Base-by-base conservation (phyloP, 2,329 filamentous ascomycete species). In the Aureobasidium sp. region DNA sequence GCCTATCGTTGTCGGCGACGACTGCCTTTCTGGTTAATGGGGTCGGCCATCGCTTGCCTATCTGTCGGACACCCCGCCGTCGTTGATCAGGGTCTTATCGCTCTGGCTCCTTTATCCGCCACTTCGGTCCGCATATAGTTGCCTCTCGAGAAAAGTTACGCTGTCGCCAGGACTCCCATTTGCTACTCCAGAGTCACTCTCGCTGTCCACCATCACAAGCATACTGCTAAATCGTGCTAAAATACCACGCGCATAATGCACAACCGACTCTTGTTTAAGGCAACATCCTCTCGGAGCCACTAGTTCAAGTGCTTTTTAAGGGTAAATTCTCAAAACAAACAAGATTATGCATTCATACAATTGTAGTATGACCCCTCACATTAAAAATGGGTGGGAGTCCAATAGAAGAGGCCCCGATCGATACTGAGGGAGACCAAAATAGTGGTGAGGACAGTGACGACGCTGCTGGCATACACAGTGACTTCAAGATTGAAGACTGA, bases 21-120 rank as follows among this genome's bases (percentile, higher is more conserved):
- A 34, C 17, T 46, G 39, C 27, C 53, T n/a, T 24, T 44, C 34
- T 10, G 26, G 26, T n/a, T 12, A 7, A 15, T 32, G 9, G 3
- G 24, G 36, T 57, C 53, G 53, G 53, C 53, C 53, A 34, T 57
- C 53, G 53, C 53, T 46, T 44, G 41, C 41, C 41, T 44, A 44
- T 44, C 51, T 57, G 53, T 44, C n/a, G n/a, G 37, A 46, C 29
- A 8, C 29, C 39, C 51, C 37, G 37, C 51, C 32, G 13, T 17
- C 4, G 37, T 37, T 17, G 37, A 43, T 55, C 51, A 41, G 36
- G 37, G 51, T 41, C 48, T 37, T 52, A 52, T 52, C 48, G 12
- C 8, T 47, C 27, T 32, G 8, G 32, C 12, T 34, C 9, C 32
- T n/a, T 41, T 43, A 43, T 55, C 51, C 51, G 51, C 51, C 51